Conservation (phyloP, 2,329 filamentous ascomycete genomes). For the Purpureocillium lavendulum region DNA sequence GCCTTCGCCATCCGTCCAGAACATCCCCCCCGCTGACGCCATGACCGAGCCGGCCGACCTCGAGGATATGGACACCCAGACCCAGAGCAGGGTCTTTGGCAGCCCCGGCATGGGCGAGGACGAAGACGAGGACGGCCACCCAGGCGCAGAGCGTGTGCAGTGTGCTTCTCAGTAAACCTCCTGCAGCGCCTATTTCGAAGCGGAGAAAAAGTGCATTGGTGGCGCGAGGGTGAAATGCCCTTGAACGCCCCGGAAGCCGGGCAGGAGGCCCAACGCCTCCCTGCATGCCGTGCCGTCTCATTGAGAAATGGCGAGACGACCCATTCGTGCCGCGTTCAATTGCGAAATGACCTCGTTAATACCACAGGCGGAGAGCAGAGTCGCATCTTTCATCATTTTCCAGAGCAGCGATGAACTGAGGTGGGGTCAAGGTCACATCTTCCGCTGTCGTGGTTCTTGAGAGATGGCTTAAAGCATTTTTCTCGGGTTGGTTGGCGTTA, state of each 20-base stretch:
- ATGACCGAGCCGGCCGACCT: constrained; percentile 89
- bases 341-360: constrained; percentile 9
- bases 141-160: constrained; percentile 72
- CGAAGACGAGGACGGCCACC: constrained; percentile 69
- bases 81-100: constrained; percentile 59
- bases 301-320: neutral
- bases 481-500: constrained; percentile 27
- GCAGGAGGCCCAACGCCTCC: too few species aligned
- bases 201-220: neutral
- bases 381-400: too few species aligned
- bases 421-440: neutral
- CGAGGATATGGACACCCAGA: constrained; percentile 70
- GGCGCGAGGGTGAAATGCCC: neutral
- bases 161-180: constrained; percentile 72
- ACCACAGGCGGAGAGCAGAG: constrained; percentile 5
- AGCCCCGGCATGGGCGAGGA: constrained; percentile 58
- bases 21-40: constrained; percentile 65
- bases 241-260: too few species aligned
- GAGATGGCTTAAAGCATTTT: constrained; percentile 17
- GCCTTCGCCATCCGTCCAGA: constrained; percentile 57
- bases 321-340: too few species aligned
- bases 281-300: too few species aligned
- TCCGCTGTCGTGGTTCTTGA: constrained; percentile 5
- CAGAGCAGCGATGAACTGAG: too few species aligned
- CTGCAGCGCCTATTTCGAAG: neutral